phyloP scores from a whole-genome alignment of 1,139 yeast species.

The Magnusiomyces suaveolens region DNA sequence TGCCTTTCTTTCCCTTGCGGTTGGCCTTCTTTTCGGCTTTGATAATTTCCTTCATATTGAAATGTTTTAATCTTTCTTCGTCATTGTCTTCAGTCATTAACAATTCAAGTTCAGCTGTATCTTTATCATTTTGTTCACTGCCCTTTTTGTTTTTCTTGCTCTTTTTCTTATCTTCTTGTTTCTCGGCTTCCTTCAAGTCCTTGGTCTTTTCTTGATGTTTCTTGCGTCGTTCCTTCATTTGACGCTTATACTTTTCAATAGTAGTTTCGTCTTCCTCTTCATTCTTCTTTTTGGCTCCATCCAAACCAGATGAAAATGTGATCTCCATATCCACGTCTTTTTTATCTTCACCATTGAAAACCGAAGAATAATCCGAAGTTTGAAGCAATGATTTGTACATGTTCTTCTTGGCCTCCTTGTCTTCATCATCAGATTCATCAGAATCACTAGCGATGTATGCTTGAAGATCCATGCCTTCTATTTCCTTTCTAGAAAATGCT shows the following conservation, averaged over 20 bases:
- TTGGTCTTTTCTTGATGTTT: conserved; percentile 67
- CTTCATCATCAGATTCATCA: conserved; percentile 46
- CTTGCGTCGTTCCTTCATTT: conserved; percentile 86
- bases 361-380: conserved; percentile 31
- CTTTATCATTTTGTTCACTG: conserved; percentile 29
- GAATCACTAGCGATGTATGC: conserved; percentile 91
- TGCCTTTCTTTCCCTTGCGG: conserved; percentile 52
- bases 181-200: conserved; percentile 42
- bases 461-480: conserved; percentile 92
- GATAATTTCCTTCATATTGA: conserved; percentile 51
- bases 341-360: conserved; percentile 38
- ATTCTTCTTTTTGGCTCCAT: conserved; percentile 34
- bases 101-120: conserved; percentile 64
- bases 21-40: conserved; percentile 42
- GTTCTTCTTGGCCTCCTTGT: conserved; percentile 38
- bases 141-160: conserved; percentile 22
- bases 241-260: conserved; percentile 71
- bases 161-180: conserved; percentile 32
- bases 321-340: conserved; percentile 88
- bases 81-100: conserved; percentile 62
- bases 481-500: conserved; percentile 80
- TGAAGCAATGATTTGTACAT: conserved; percentile 61
- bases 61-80: conserved; percentile 45
- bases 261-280: conserved; percentile 58
- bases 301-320: conserved; percentile 84